Evolutionary conservation across 139 green algal genomes (phyloP).

Genomic region (Bryopsis sp.): DNA sequence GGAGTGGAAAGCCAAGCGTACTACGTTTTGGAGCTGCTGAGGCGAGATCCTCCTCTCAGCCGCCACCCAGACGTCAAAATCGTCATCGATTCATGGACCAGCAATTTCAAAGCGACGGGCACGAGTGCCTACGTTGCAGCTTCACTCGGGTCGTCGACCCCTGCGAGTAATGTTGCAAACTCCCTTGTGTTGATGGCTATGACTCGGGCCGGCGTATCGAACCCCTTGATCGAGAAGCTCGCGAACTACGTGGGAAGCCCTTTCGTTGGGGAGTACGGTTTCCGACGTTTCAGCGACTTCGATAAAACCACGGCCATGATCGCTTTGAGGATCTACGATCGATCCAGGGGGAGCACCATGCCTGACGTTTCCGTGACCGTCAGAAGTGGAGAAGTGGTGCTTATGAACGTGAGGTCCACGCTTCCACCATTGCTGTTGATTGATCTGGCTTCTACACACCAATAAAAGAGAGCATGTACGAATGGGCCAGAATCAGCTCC

Average conservation of each 20-base stretch:
- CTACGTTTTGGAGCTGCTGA: slow-evolving; percentile 14
- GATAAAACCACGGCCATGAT: slow-evolving; percentile 14
- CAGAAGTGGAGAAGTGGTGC: background rate
- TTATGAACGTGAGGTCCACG: slow-evolving; percentile 5
- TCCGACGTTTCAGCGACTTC: background rate
- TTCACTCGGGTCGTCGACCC: slow-evolving; percentile 1
- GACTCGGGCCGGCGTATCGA: background rate
- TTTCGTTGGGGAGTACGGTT: background rate
- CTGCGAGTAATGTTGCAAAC: slow-evolving; percentile 23
- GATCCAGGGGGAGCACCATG: background rate
- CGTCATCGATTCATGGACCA: slow-evolving; percentile 9
- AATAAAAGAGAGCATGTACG: background rate
- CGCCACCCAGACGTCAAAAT: background rate
- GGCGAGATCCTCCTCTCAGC: background rate
- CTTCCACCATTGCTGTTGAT: no score
- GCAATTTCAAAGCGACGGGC: slow-evolving; percentile 26
- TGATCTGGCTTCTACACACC: background rate
- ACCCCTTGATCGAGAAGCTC: slow-evolving; percentile 29
- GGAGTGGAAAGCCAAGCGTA: slow-evolving; percentile 5
- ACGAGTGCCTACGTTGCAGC: slow-evolving; percentile 41
- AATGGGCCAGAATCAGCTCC: background rate
- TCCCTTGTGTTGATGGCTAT: slow-evolving; percentile 23
- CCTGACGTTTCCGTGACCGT: slow-evolving; percentile 19
- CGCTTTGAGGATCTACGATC: slow-evolving; percentile 36
- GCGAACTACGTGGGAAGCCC: slow-evolving; percentile 24